A percentile compares a stretch with the other conserved stretches of the same genome.
phyloP scores from a whole-genome alignment of 805 yeast genomes.

The Schwanniomyces yamadae region DNA sequence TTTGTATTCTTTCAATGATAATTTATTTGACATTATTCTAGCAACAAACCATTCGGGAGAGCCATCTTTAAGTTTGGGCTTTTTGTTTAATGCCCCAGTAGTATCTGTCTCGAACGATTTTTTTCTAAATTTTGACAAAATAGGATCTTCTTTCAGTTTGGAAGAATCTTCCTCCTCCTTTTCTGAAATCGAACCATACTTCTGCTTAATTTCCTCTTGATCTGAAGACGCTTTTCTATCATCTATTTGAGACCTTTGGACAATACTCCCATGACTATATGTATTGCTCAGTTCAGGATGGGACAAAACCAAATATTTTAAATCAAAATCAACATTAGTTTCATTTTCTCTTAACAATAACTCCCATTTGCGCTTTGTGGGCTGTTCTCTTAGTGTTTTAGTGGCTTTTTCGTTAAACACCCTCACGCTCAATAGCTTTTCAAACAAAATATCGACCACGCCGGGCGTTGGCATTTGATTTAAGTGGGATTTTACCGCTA shows the following conservation, averaged over 20 bases:
- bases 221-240: background rate
- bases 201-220: background rate
- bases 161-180: background rate
- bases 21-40: slow-evolving; percentile 33
- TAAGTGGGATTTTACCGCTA: slow-evolving; percentile 29
- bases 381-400: slow-evolving; percentile 28
- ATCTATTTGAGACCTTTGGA: background rate
- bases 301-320: slow-evolving; percentile 18
- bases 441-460: slow-evolving; percentile 40
- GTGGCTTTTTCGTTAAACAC: slow-evolving; percentile 37
- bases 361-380: slow-evolving; percentile 44
- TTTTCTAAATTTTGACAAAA: background rate
- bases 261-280: background rate
- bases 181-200: background rate
- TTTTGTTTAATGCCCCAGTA: slow-evolving; percentile 11
- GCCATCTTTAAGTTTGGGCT: slow-evolving; percentile 33
- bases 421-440: slow-evolving; percentile 34
- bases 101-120: background rate
- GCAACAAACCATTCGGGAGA: slow-evolving; percentile 43
- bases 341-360: slow-evolving; percentile 41
- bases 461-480: slow-evolving; percentile 34
- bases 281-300: background rate
- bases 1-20: slow-evolving; percentile 32
- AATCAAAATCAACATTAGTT: slow-evolving; percentile 35
- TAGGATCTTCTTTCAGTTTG: background rate